These are phyloP conservation scores for Leptographium galeiforme DNA, from an alignment of 2,329 filamentous ascomycete species.

Conservation along the genomic window DNA sequence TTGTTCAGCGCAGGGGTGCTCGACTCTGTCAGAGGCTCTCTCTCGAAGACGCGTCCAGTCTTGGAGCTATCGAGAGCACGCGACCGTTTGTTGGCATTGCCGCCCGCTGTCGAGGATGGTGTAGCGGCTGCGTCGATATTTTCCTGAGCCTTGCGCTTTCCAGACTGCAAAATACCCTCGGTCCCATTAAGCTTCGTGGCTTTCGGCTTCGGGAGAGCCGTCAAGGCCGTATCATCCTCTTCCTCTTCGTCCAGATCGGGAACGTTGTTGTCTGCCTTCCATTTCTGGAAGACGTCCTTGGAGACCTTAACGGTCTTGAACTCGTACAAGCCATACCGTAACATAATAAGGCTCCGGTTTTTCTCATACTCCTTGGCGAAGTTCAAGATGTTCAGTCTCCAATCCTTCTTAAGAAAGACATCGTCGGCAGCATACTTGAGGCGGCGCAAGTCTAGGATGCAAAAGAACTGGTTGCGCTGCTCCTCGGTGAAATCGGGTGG, in stretches of 20 bases:
- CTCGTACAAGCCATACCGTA: constrained; percentile 48
- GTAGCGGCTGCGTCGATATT: constrained; percentile 25
- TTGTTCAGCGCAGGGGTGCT: constrained; percentile 25
- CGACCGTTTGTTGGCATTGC: constrained; percentile 31
- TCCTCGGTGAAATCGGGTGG: constrained; percentile 43
- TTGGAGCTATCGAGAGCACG: constrained; percentile 19
- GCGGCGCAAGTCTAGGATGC: constrained; percentile 46
- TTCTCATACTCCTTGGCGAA: constrained; percentile 54
- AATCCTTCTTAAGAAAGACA: constrained; percentile 46
- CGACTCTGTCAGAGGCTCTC: constrained; percentile 23
- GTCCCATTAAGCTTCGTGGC: constrained; percentile 19
- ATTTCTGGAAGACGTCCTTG: constrained; percentile 42
- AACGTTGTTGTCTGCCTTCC: constrained; percentile 42
- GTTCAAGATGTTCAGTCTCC: constrained; percentile 48
- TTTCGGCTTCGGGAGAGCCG: constrained; percentile 8
- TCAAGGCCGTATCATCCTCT: constrained; percentile 8
- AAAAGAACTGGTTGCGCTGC: constrained; percentile 49
- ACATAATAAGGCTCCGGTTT: constrained; percentile 45
- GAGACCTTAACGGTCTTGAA: constrained; percentile 50
- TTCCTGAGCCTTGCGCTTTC: constrained; percentile 46
- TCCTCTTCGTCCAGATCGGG: constrained; percentile 37
- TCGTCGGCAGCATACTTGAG: constrained; percentile 49
- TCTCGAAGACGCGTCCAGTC: constrained; percentile 15
- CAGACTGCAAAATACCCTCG: constrained; percentile 17
- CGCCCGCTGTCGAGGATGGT: constrained; percentile 11